phyloP scores from a whole-genome alignment of 768 basidiomycete species.

The Favolaschia claudopus region DNA sequence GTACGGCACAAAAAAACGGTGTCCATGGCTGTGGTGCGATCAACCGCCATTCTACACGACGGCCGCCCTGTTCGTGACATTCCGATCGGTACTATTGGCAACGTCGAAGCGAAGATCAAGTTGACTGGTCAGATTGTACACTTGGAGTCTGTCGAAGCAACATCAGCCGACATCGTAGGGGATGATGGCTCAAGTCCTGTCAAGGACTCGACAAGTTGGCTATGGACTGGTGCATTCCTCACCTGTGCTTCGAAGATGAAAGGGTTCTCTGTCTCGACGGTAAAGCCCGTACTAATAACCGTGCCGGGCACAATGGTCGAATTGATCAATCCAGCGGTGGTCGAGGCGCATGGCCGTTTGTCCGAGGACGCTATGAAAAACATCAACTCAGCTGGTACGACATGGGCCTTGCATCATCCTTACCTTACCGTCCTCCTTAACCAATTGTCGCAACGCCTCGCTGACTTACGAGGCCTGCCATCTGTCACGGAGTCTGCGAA shows the following conservation, averaged over 20 bases:
- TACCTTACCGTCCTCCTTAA: neutral
- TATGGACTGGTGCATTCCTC: neutral
- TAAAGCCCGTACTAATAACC: neutral
- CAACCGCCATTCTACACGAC: neutral
- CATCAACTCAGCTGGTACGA: slow-evolving; percentile 3
- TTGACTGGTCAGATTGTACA: neutral
- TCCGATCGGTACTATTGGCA: neutral
- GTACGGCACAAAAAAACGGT: neutral
- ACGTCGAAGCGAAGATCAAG: neutral
- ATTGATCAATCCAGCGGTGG: neutral
- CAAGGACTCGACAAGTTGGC: neutral
- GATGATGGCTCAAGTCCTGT: too few species aligned
- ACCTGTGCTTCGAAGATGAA: neutral
- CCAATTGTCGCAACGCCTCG: neutral
- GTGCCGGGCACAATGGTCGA: neutral
- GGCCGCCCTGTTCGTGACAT: neutral
- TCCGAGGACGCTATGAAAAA: neutral
- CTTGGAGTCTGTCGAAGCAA: neutral
- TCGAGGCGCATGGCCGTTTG: neutral
- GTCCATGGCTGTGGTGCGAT: neutral
- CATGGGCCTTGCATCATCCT: neutral
- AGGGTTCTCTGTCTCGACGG: neutral
- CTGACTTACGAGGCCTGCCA: neutral
- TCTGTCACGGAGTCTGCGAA: neutral
- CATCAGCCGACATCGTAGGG: neutral